Base-by-base conservation (phyloP, 176 grass and related monocot genomes). In the Oryza brachyantha region DNA sequence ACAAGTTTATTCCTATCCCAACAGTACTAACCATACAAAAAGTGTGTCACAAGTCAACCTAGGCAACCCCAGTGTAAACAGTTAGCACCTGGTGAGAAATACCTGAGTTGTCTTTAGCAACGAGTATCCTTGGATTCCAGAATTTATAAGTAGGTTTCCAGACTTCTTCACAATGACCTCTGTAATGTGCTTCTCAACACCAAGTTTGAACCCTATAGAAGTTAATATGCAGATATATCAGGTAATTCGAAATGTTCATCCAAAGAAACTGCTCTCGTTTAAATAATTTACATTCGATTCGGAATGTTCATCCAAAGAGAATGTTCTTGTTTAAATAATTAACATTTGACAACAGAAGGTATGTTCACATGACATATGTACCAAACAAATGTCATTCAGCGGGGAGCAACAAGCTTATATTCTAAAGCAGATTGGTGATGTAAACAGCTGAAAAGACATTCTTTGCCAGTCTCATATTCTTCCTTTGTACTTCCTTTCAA, bases 41-140 rank as follows among this genome's bases (percentile, higher is more conserved):
- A 61, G 16, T 8, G 8, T 6, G 32, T 61, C 22, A 70, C 28
- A 59, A 79, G 10, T 79, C 42, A 79, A 21, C 21, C 27, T 14
- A 66, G 14, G 17, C 29, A 29, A 59, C 64, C 12, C 10, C 7
- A n/a, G 37, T 5, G 1, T 26, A 22, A 34, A 7, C 22, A 25
- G 50, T 11, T 39, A 37, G 13, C 55, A 62, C 37, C 29, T 62
- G 54, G 16, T 46, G 35, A 27, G 48, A 70, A 76, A 32, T 67
- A 97, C 95, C 95, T 93, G 89, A 86, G 95, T 98, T 61, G 92
- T 93, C 74, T 98, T 98, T 65, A 98, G 71, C 64, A 98, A 34
- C 14, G 95, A 88, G 45, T 92, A 86, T 28, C 84, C 87, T 86
- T 94, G 88, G 54, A 98, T 79, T 86, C 92, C 92, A 78, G 95